phyloP scores from a whole-genome alignment of 108 stramenopile genomes.

The Aurantiochytrium sp. region DNA sequence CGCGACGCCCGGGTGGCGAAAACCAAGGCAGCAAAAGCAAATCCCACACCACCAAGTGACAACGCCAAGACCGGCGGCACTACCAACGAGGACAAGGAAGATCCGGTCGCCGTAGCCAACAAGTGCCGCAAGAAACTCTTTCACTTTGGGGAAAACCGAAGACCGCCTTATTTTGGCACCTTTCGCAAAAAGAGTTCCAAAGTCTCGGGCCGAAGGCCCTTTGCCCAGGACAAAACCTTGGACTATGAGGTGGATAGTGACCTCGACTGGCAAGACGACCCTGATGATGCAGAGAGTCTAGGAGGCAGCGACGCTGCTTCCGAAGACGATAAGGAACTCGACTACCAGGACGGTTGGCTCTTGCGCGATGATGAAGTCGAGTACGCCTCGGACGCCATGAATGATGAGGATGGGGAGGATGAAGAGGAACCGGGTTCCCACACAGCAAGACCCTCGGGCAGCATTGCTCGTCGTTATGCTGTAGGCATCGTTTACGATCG shows the following conservation, averaged over 20 bases:
- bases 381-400: neutral
- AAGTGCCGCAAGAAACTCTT: neutral
- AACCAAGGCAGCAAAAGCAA: neutral
- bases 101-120: neutral
- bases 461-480: neutral
- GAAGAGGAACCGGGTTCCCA: neutral
- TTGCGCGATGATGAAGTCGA: neutral
- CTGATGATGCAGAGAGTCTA: neutral
- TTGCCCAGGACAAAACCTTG: neutral
- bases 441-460: neutral
- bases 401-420: neutral
- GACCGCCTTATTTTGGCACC: neutral
- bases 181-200: neutral
- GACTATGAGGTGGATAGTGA: conserved; percentile 1
- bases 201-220: neutral
- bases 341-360: conserved; percentile 9
- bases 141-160: neutral
- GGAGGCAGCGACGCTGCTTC: neutral
- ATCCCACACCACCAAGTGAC: neutral
- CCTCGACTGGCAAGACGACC: neutral
- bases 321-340: neutral
- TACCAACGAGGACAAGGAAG: neutral
- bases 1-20: neutral
- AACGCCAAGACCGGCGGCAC: neutral
- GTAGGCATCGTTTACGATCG: neutral